Percentiles rank a stretch among this genome's conserved stretches.
Conservation (phyloP, 176 grass and related monocot species). For the Oryza meyeriana region DNA sequence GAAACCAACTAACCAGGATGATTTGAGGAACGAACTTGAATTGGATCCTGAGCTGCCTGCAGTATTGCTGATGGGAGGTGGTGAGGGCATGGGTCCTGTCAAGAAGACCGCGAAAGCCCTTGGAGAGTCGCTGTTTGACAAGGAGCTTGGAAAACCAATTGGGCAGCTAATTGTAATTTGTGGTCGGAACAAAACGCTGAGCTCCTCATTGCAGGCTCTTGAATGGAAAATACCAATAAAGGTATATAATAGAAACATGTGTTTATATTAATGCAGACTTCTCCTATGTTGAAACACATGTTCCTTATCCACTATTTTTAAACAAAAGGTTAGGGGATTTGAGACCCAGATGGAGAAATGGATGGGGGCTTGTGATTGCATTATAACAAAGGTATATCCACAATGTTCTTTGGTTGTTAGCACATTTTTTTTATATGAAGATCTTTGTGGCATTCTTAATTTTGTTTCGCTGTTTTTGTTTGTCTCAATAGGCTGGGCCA, state of each 20-base stretch:
- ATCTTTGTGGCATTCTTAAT: background rate
- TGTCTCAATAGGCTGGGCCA: constrained; percentile 75
- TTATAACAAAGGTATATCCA: constrained; percentile 91
- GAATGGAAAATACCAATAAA: constrained; percentile 94
- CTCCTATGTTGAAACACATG: background rate
- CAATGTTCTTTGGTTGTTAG: constrained; percentile 6
- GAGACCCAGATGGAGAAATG: constrained; percentile 99
- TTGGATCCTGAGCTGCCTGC: constrained; percentile 87
- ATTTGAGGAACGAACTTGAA: constrained; percentile 79
- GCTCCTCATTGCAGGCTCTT: constrained; percentile 57
- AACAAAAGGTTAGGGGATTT: constrained; percentile 83
- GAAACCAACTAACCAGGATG: constrained; percentile 46
- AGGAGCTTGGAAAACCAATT: constrained; percentile 71
- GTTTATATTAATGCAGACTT: background rate
- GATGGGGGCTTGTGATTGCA: constrained; percentile 98
- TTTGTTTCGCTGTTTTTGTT: constrained; percentile 5
- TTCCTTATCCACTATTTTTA: background rate
- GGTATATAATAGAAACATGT: constrained; percentile 40
- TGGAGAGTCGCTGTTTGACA: constrained; percentile 76
- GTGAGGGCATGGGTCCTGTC: constrained; percentile 99
- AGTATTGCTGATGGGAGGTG: constrained; percentile 93
- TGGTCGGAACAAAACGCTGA: constrained; percentile 89
- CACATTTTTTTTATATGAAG: constrained; percentile 1
- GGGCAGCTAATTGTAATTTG: constrained; percentile 96
- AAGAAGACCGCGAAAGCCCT: constrained; percentile 94